Conservation (phyloP, 1,139 yeast species). For the Protomyces pachydermus region DNA sequence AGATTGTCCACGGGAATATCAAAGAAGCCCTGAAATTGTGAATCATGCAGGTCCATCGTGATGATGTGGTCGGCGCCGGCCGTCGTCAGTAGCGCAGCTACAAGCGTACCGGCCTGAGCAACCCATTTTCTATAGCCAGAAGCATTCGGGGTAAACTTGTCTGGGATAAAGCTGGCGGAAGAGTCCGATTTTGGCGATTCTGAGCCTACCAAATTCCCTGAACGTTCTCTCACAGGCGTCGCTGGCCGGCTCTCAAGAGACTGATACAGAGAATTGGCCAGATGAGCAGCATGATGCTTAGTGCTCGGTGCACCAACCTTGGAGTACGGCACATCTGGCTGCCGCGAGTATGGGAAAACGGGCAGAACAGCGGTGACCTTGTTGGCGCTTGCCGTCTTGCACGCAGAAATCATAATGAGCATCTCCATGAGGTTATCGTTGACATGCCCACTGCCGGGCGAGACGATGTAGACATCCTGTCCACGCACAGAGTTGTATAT, state of each 20-base stretch:
- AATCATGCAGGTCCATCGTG: constrained; percentile 95
- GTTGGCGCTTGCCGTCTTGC: constrained; percentile 91
- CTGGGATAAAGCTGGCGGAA: constrained; percentile 31
- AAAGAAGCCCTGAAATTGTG: constrained; percentile 96
- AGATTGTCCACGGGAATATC: constrained; percentile 93
- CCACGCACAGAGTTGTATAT: constrained; percentile 95
- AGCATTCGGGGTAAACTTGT: constrained; percentile 37
- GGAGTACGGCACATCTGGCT: constrained; percentile 89
- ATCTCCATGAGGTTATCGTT: constrained; percentile 86
- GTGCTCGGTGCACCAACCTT: constrained; percentile 57
- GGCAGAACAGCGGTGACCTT: constrained; percentile 94
- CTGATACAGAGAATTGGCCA: constrained; percentile 36
- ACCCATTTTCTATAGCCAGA: constrained; percentile 90
- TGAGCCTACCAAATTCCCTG: neutral
- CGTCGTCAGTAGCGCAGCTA: constrained; percentile 84
- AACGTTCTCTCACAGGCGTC: constrained; percentile 29
- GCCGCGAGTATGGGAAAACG: constrained; percentile 94
- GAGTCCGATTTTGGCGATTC: neutral
- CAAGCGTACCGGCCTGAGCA: constrained; percentile 79
- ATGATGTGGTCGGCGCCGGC: constrained; percentile 97
- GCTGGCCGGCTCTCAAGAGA: constrained; percentile 56
- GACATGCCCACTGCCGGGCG: constrained; percentile 84
- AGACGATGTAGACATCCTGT: constrained; percentile 87
- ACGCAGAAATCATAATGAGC: constrained; percentile 87
- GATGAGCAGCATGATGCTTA: constrained; percentile 14